phyloP scores from a whole-genome alignment of 139 green algal genomes.

The Chlorella sp. region DNA sequence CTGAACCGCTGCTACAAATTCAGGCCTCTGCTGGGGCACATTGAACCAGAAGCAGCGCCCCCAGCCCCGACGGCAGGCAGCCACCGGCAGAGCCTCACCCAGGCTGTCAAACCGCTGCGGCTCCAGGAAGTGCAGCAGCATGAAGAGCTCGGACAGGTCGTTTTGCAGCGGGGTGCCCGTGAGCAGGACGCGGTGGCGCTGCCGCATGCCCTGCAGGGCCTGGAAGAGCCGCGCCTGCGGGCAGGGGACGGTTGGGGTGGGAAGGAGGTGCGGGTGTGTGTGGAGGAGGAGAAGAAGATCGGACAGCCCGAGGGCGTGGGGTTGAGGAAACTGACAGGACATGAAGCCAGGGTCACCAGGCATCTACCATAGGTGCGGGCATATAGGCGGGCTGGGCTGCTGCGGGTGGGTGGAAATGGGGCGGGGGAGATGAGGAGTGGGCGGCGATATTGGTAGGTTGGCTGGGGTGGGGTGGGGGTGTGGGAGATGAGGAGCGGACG shows the following conservation, averaged over 20 bases:
- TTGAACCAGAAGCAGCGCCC: too few relatives aligned
- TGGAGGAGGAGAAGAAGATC: neutral
- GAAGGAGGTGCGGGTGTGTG: neutral
- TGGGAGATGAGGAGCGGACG: too few relatives aligned
- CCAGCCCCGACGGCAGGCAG: too few relatives aligned
- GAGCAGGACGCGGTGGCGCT: constrained; percentile 15
- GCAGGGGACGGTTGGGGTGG: neutral
- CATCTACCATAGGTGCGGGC: too few relatives aligned
- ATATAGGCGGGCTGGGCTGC: too few relatives aligned
- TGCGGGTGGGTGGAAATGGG: too few relatives aligned
- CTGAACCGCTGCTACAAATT: too few relatives aligned
- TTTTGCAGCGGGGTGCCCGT: constrained; percentile 21
- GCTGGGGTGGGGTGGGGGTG: too few relatives aligned
- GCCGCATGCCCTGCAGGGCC: neutral
- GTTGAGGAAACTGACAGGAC: too few relatives aligned
- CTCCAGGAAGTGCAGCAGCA: constrained; percentile 29
- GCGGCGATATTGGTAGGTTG: too few relatives aligned
- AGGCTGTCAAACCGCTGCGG: constrained; percentile 9
- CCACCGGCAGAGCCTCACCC: constrained; percentile 14
- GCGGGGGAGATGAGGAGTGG: too few relatives aligned
- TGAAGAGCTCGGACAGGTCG: constrained; percentile 23
- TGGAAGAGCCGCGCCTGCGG: constrained; percentile 14
- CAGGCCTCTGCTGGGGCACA: neutral
- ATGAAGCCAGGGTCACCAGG: too few relatives aligned
- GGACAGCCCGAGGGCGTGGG: neutral